Evolutionary conservation across 164 flowering plant genomes (phyloP).

Genomic region (Vitis amurensis): DNA sequence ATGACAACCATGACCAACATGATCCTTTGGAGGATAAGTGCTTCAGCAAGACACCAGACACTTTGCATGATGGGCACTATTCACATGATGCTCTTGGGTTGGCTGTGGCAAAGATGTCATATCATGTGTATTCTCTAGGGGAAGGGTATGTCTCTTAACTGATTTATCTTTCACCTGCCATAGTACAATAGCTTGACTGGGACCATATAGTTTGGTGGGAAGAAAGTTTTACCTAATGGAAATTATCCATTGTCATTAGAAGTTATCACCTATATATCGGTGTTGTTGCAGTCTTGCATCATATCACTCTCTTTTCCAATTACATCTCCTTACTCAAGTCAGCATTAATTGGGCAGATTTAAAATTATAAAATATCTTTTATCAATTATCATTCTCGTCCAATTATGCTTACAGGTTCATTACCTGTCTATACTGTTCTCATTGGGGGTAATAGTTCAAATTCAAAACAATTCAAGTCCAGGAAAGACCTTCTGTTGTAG

Average conservation of each 20-base stretch:
- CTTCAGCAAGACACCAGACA: slow-evolving; percentile 21
- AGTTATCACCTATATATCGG: not conserved
- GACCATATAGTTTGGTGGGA: not conserved
- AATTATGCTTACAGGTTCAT: not conserved
- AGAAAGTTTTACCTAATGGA: not conserved
- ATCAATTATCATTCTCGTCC: too few relatives aligned
- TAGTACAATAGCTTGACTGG: not conserved
- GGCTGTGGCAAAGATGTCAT: slow-evolving; percentile 76
- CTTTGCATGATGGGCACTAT: slow-evolving; percentile 32
- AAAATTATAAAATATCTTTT: too few relatives aligned
- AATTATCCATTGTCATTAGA: not conserved
- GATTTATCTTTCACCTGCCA: not conserved
- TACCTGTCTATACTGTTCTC: not conserved
- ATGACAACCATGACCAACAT: slow-evolving; percentile 37
- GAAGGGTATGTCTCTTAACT: slow-evolving; percentile 65
- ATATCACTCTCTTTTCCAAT: not conserved
- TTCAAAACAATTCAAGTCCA: not conserved
- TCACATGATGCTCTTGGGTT: slow-evolving; percentile 56
- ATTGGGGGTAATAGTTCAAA: not conserved
- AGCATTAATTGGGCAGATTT: too few relatives aligned
- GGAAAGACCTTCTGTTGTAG: not conserved
- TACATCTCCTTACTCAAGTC: too few relatives aligned
- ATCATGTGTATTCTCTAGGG: slow-evolving; percentile 66
- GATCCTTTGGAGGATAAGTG: slow-evolving; percentile 30
- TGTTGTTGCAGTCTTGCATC: not conserved